Evolutionary conservation across 2,329 filamentous ascomycete genomes (phyloP), one percentile per base, ranked within the genome.

Genomic region (Sporothrix inflata): DNA sequence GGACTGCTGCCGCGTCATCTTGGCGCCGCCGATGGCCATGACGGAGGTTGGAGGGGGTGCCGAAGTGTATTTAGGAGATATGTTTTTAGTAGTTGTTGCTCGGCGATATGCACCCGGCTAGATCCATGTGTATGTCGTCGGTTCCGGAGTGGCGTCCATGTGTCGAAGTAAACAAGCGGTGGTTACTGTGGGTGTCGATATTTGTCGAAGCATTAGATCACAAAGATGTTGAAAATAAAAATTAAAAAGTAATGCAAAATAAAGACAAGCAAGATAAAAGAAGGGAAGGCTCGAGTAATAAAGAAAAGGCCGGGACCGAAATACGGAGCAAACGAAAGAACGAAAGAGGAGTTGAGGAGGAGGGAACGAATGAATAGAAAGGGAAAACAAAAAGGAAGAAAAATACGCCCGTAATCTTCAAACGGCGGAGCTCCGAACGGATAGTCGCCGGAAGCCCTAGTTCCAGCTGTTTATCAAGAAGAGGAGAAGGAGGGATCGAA

Each of bases 1-100:
- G n/a, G 68, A 71, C 57, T 74, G 73, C 42, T 65, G 69, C 40
- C 69, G 72, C 55, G 34, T 38, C 49, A 73, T 71, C 63, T 45
- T 24, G 51, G 51, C 30, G 14, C 16, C 57, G 57, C 34, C 57
- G 57, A 63, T 42, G 34, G 34, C 34, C 57, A 61, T 63, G 53
- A 8, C 21, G 49, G 11, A 14, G n/a, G 55, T 21, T 27, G n/a
- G 34, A 8, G 16, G 57, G 34, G 8, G 11, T 16, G 34, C 21
- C 9, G 34, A 1, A 7, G 19, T 11, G 24, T 60, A n/a, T n/a
- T n/a, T n/a, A n/a, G n/a, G n/a, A n/a, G n/a, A n/a, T 57, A 27
- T 57, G n/a, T 24, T 53, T 3, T 53, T 53, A 24, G 2, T 12
- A 19, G 53, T 11, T 14, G 53, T 19, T 8, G 27, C 34, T 40